Conservation (phyloP, 139 green algal genomes). For the Marvania coccoides region DNA sequence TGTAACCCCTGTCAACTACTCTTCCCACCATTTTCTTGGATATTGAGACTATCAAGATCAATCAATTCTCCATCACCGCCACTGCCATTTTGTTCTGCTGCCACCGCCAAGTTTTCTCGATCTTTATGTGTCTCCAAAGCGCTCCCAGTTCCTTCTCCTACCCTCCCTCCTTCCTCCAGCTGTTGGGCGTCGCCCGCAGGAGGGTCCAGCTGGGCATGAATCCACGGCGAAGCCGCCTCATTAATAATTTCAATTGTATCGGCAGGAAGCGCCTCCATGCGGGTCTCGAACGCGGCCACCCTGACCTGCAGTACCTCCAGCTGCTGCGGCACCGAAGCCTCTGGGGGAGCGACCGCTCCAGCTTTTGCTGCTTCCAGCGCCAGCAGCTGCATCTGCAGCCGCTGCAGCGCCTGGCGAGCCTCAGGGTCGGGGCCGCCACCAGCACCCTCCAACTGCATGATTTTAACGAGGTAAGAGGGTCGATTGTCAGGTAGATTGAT, state of each 20-base stretch:
- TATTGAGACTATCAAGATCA: too few species aligned
- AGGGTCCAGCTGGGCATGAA: neutral
- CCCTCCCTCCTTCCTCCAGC: too few species aligned
- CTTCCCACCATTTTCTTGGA: too few species aligned
- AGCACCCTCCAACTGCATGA: conserved; percentile 2
- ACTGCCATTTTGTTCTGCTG: too few species aligned
- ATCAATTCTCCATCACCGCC: too few species aligned
- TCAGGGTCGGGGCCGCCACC: neutral
- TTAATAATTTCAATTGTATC: neutral
- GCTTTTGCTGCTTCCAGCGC: conserved; percentile 1
- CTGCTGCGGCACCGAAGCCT: neutral
- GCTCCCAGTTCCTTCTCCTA: too few species aligned
- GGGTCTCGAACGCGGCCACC: neutral
- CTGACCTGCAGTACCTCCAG: neutral
- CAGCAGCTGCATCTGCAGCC: neutral
- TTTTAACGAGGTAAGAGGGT: neutral
- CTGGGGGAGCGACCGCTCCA: neutral
- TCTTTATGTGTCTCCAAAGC: too few species aligned
- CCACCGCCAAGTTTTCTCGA: too few species aligned
- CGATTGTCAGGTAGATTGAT: neutral
- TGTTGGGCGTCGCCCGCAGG: too few species aligned
- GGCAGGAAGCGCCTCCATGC: neutral
- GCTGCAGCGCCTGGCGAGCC: neutral
- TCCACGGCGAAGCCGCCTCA: neutral
- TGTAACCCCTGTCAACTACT: too few species aligned